These are phyloP conservation scores for Malassezia cuniculi DNA, from an alignment of 1,284 basidiomycete genomes.

Conservation along the genomic window DNA sequence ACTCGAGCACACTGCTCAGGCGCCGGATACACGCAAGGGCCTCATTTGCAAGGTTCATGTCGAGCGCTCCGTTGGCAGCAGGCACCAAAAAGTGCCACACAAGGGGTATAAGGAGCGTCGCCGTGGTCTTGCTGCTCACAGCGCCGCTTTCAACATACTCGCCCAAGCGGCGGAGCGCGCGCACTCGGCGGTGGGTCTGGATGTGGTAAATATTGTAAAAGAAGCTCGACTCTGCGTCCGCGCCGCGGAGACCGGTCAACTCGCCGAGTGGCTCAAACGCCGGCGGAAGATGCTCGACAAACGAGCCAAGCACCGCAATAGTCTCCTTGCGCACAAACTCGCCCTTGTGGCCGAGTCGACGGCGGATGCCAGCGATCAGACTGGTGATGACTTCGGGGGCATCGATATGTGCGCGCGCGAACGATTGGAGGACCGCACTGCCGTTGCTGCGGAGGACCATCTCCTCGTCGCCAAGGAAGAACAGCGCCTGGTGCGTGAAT, in stretches of 20 bases:
- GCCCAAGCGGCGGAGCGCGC: conserved; percentile 72
- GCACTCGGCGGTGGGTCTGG: conserved; percentile 75
- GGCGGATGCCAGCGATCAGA: conserved; percentile 7
- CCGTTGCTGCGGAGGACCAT: conserved; percentile 75
- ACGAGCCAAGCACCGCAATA: conserved; percentile 64
- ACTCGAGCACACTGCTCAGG: conserved; percentile 47
- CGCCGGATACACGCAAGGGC: conserved; percentile 55
- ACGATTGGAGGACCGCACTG: conserved; percentile 61
- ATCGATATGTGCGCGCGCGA: conserved; percentile 48
- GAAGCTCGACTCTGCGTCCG: conserved; percentile 89
- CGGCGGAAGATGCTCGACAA: conserved; percentile 52
- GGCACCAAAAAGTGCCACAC: conserved; percentile 64
- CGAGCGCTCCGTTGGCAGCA: conserved; percentile 52
- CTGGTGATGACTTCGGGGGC: not conserved
- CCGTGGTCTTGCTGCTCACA: conserved; percentile 61
- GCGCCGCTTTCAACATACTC: conserved; percentile 63
- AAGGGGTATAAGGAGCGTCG: conserved; percentile 75
- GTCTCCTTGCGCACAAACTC: conserved; percentile 83
- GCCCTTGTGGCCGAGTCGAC: conserved; percentile 54
- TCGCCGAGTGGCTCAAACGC: conserved; percentile 60
- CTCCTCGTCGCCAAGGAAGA: conserved; percentile 81
- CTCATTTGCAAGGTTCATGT: conserved; percentile 84
- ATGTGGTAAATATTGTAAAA: conserved; percentile 94
- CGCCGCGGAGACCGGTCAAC: conserved; percentile 72
- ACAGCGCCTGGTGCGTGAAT: conserved; percentile 68